Evolutionary conservation across 192 early-diverging fungal species (phyloP).

Genomic region (Dimargaris xerosporica): DNA sequence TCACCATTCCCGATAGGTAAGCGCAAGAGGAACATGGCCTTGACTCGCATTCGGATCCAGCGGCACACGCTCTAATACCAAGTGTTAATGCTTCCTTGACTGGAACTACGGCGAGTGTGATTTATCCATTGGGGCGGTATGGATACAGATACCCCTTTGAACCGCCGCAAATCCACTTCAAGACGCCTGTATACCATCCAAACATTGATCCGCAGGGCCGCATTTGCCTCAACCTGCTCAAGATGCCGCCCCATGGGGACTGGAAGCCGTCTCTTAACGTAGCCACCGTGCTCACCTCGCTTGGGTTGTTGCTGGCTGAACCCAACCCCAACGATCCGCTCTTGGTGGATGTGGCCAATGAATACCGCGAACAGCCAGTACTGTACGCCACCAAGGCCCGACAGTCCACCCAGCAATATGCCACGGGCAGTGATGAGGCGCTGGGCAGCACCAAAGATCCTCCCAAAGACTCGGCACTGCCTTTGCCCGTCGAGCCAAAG

Average conservation of each 20-base stretch:
- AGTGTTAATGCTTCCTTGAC: not conserved
- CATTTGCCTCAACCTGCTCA: constrained; percentile 48
- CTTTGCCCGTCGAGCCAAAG: too few relatives aligned
- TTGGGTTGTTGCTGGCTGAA: constrained; percentile 31
- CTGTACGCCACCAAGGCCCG: not conserved
- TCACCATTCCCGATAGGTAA: constrained; percentile 33
- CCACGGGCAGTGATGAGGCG: not conserved
- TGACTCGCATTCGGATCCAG: not conserved
- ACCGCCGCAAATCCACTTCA: constrained; percentile 41
- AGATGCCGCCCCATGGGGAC: constrained; percentile 30
- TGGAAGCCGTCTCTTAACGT: constrained; percentile 44
- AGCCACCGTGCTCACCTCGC: constrained; percentile 28
- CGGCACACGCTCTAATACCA: too few relatives aligned
- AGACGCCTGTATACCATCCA: constrained; percentile 46
- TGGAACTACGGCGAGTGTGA: not conserved
- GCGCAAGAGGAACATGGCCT: not conserved
- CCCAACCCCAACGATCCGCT: constrained; percentile 57
- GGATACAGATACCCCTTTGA: constrained; percentile 39
- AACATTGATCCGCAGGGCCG: constrained; percentile 47
- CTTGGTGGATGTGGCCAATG: constrained; percentile 30
- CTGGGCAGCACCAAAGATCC: too few relatives aligned
- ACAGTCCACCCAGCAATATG: not conserved
- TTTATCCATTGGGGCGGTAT: not conserved
- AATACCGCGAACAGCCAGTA: not conserved
- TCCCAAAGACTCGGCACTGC: too few relatives aligned